Evolutionary conservation across 352 stramenopile genomes (phyloP).

Genomic region (Hyaloperonospora arabidopsidis): DNA sequence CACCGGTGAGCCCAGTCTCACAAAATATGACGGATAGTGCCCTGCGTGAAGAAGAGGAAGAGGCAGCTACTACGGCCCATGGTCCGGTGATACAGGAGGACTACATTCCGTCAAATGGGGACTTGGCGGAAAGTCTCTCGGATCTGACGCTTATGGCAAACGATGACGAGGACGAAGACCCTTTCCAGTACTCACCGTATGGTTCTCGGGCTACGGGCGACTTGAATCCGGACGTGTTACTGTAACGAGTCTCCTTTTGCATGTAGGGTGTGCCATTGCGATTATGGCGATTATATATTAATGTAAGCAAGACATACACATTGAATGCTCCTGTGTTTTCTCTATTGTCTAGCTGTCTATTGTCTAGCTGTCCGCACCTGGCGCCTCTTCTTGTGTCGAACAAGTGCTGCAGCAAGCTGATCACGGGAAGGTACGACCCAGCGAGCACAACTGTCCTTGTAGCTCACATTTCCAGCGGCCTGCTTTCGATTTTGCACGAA

Average conservation of each 20-base stretch:
- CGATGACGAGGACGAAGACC: slow-evolving; percentile 23
- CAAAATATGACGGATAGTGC: slow-evolving; percentile 14
- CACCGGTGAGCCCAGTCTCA: slow-evolving; percentile 35
- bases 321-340: slow-evolving; percentile 8
- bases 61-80: slow-evolving; percentile 11
- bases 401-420: slow-evolving; percentile 41
- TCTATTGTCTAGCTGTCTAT: slow-evolving; percentile 12
- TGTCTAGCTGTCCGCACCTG: slow-evolving; percentile 1
- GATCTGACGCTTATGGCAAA: slow-evolving; percentile 45
- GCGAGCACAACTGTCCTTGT: slow-evolving; percentile 48
- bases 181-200: slow-evolving; percentile 29
- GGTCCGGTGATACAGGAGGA: slow-evolving; percentile 58
- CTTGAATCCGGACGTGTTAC: slow-evolving; percentile 29
- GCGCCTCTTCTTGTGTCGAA: slow-evolving; percentile 15
- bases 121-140: slow-evolving; percentile 42
- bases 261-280: slow-evolving; percentile 4
- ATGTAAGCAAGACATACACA: slow-evolving; percentile 25
- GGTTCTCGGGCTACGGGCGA: slow-evolving; percentile 22
- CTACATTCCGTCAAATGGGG: slow-evolving; percentile 59
- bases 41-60: slow-evolving; percentile 14
- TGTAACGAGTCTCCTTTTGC: slow-evolving; percentile 13
- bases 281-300: slow-evolving; percentile 24
- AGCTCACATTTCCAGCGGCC: slow-evolving; percentile 32
- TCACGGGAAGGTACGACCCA: slow-evolving; percentile 66
- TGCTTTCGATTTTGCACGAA: slow-evolving; percentile 36